These are phyloP conservation scores for Fusarium sp. DNA, from an alignment of 2,329 filamentous ascomycete genomes.

Conservation along the genomic window DNA sequence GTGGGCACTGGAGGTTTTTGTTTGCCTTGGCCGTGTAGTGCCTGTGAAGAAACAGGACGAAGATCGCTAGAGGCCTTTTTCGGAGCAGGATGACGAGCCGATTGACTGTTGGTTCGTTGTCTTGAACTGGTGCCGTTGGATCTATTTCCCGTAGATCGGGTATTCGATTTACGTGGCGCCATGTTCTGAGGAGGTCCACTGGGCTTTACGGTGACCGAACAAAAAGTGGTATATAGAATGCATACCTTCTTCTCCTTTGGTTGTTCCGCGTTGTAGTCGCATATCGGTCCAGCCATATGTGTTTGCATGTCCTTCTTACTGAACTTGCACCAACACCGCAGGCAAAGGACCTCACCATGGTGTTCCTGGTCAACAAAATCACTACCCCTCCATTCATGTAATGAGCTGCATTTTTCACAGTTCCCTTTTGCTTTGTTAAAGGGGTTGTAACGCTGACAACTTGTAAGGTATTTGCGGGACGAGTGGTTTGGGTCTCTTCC, in stretches of 20 bases:
- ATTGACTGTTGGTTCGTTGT: slow-evolving; percentile 9
- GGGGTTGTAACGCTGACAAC: slow-evolving; percentile 20
- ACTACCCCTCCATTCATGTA: slow-evolving; percentile 30
- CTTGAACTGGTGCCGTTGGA: not conserved
- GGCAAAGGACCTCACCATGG: slow-evolving; percentile 32
- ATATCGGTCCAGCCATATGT: slow-evolving; percentile 34
- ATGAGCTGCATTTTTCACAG: slow-evolving; percentile 28
- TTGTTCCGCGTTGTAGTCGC: slow-evolving; percentile 34
- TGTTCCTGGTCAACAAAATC: slow-evolving; percentile 27
- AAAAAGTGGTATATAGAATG: slow-evolving; percentile 38
- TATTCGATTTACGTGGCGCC: slow-evolving; percentile 3
- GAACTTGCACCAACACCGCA: slow-evolving; percentile 40
- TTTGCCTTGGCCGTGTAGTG: not conserved
- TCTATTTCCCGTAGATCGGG: not conserved
- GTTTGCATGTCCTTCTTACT: slow-evolving; percentile 31
- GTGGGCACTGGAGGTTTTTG: not conserved
- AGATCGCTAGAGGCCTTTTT: not conserved
- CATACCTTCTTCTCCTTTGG: slow-evolving; percentile 37
- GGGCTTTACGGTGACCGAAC: slow-evolving; percentile 23
- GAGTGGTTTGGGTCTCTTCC: slow-evolving; percentile 27
- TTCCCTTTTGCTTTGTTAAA: slow-evolving; percentile 33
- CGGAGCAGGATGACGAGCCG: not conserved
- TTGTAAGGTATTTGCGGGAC: slow-evolving; percentile 35
- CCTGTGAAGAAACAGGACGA: not conserved
- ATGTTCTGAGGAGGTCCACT: slow-evolving; percentile 17